Base-by-base conservation (phyloP, 2,329 filamentous ascomycete genomes). In the Pseudopyricularia cyperi region DNA sequence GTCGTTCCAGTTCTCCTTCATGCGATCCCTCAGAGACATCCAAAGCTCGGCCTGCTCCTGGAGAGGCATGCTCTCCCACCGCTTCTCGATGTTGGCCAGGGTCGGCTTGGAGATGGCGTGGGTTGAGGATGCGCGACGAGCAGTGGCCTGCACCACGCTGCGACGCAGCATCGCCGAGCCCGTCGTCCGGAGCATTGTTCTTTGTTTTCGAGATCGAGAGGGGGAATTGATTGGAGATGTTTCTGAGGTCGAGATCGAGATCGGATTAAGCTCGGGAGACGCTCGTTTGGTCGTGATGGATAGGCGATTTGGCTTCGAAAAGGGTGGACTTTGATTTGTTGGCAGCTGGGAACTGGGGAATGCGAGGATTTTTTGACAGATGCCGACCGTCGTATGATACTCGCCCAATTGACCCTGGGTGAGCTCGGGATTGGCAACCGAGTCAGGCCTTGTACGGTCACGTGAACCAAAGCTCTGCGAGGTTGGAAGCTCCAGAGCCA, bases 41-140 rank as follows among this genome's bases (percentile, higher is more conserved):
- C 93, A 98, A 63, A 98, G 77, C 68, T 98, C 93, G 61, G 93
- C 93, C 82, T 98, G 93, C 81, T 98, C 93, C 79, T 95, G 89
- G 58, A 93, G 89, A 55, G 91, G 90, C 87, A 97, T 90, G 58
- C 77, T 81, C 77, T 98, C 93, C 93, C 93, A 98, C 77, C 93
- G 81, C 85, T 95, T 96, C 83, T 98, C 93, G 67, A 98, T 97
- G 74, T 95, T 89, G 72, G 89, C 87, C 65, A 98, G 82, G 54
- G 89, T 96, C 62, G 94, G 93, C 77, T 96, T 97, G 66, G 90
- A 94, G 73, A 98, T 94, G 68, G 91, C 90, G 71, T 95, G 89
- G 62, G 87, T 87, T 62, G 85, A 81, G 63, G 80, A 74, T 65
- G 74, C 73, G 57, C 71, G 67, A 62, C 70, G 69, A 62, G 72